Evolutionary conservation across 2,329 filamentous ascomycete genomes (phyloP).

Genomic region (Leptosphaerulina australis): DNA sequence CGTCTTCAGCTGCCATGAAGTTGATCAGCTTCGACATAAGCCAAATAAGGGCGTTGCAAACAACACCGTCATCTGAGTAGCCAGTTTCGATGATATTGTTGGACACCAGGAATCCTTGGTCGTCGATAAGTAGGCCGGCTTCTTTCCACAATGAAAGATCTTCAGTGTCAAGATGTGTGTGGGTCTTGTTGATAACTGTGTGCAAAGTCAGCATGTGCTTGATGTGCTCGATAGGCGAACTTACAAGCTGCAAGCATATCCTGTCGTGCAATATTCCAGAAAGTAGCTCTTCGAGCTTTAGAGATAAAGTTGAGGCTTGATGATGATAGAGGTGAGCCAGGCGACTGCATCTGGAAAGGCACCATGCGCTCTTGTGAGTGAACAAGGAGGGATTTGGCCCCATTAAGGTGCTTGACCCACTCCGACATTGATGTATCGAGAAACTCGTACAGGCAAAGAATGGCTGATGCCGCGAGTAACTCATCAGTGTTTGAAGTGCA

Average conservation of each 20-base stretch:
- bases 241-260: conserved; percentile 68
- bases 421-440: conserved; percentile 68
- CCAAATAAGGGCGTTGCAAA: conserved; percentile 69
- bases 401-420: conserved; percentile 69
- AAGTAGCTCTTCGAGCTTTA: conserved; percentile 63
- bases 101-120: conserved; percentile 57
- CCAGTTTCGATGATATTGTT: conserved; percentile 50
- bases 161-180: conserved; percentile 66
- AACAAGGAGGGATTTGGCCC: conserved; percentile 67
- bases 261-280: conserved; percentile 71
- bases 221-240: conserved; percentile 21
- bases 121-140: conserved; percentile 64
- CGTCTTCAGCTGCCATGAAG: conserved; percentile 64
- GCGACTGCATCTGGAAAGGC: conserved; percentile 53
- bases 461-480: conserved; percentile 68
- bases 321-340: conserved; percentile 37
- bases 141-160: conserved; percentile 69
- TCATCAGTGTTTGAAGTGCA: conserved; percentile 60
- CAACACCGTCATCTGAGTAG: conserved; percentile 60
- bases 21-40: conserved; percentile 70
- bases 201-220: conserved; percentile 12
- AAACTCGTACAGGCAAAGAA: conserved; percentile 71
- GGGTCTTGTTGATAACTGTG: conserved; percentile 63
- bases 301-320: conserved; percentile 50
- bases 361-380: conserved; percentile 59